Conservation (phyloP, 305 asterid genomes). For the Lippia alba region DNA sequence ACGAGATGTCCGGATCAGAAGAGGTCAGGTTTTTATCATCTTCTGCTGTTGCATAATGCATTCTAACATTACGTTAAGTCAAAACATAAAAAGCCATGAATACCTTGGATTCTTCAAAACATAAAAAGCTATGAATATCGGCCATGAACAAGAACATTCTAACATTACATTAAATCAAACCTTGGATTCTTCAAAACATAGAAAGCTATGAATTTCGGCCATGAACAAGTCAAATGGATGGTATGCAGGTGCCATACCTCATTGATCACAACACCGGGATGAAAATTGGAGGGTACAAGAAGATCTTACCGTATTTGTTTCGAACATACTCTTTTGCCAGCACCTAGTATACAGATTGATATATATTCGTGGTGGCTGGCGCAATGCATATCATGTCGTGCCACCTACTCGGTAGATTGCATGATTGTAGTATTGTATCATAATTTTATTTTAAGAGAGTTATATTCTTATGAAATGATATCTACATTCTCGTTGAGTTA, state of each 20-base stretch:
- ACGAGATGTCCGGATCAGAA: slow-evolving; percentile 61
- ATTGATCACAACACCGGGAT: slow-evolving; percentile 70
- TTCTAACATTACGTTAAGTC: neutral
- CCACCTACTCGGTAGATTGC: too few relatives aligned
- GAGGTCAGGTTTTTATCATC: slow-evolving; percentile 48
- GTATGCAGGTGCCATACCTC: slow-evolving; percentile 80
- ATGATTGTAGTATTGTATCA: too few relatives aligned
- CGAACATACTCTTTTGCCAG: slow-evolving; percentile 47
- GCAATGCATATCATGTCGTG: too few relatives aligned
- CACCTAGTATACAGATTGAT: slow-evolving; percentile 19
- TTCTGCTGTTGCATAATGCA: neutral
- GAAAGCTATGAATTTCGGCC: neutral
- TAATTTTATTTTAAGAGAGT: too few relatives aligned
- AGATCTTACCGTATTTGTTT: slow-evolving; percentile 63
- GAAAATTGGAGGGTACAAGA: slow-evolving; percentile 64
- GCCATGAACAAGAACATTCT: neutral
- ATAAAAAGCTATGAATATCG: neutral
- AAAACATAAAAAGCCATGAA: neutral
- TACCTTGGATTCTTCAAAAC: neutral
- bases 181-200: neutral
- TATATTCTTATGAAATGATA: too few relatives aligned
- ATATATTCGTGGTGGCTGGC: too few relatives aligned
- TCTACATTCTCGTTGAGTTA: too few relatives aligned
- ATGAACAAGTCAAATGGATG: neutral
- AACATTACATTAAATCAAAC: neutral